Conservation (phyloP, 2,329 filamentous ascomycete genomes). For the Calonectria leucothoes region DNA sequence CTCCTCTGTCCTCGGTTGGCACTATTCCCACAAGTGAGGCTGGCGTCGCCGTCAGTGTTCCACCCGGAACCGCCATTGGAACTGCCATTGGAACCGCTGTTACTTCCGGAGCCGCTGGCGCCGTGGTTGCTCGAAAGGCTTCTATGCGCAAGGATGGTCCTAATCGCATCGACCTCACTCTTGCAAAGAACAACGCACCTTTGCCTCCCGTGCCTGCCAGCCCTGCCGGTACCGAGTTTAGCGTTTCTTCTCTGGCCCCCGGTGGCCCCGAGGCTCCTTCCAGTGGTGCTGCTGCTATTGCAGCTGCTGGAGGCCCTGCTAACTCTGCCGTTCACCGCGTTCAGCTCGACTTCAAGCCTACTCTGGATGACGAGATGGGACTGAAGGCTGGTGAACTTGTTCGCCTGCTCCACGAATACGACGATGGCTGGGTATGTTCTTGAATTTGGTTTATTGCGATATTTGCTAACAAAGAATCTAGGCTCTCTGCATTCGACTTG, state of each 20-base stretch:
- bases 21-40: not conserved
- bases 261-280: conserved; percentile 56
- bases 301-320: conserved; percentile 69
- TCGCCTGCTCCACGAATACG: conserved; percentile 92
- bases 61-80: conserved; percentile 46
- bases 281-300: conserved; percentile 68
- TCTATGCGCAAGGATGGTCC: conserved; percentile 67
- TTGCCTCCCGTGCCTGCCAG: conserved; percentile 61
- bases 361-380: conserved; percentile 90
- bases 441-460: not conserved
- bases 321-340: conserved; percentile 84
- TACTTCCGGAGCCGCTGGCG: conserved; percentile 32
- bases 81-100: conserved; percentile 30
- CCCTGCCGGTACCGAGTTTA: conserved; percentile 73
- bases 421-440: conserved; percentile 92
- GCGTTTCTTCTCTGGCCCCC: conserved; percentile 64
- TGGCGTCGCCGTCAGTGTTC: conserved; percentile 51
- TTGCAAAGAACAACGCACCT: conserved; percentile 46
- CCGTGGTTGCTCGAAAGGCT: conserved; percentile 61
- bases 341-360: conserved; percentile 93
- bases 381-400: conserved; percentile 86
- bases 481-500: conserved; percentile 91
- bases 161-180: conserved; percentile 66
- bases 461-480: conserved; percentile 54
- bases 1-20: conserved; percentile 10